Base-by-base conservation (phyloP, 768 basidiomycete genomes). In the Gymnopilus junonius region DNA sequence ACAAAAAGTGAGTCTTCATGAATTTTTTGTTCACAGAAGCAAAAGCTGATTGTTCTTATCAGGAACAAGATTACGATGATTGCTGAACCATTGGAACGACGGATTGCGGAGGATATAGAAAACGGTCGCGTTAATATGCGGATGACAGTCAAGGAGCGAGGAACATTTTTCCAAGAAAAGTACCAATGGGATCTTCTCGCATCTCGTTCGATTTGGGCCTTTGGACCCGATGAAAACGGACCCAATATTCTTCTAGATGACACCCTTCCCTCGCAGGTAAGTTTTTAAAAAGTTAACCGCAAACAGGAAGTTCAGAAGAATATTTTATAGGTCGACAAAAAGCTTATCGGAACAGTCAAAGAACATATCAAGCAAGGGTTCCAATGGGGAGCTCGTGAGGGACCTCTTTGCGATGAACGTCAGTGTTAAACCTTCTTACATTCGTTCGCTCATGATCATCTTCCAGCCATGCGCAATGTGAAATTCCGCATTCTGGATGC, bases 41-140 rank as follows among this genome's bases (percentile, higher is more conserved):
- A 25, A 46, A 45, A 4, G 10, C 23, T 71, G 58, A 58, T 57
- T 50, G 56, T 59, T 59, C 50, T 46, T 70, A 14, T 55, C 67
- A 99, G 97, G 82, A 99, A 99, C 82, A 93, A 93, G 71, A 84
- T 99, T 62, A 99, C 97, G 7, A 97, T 99, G 95, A 99, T 99
- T 67, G 95, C 97, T 23, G 97, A 99, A 74, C 97, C 97, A 1
- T 82, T 99, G 32, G 97, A 99, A 76, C 87, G 90, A 55, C 97
- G 97, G 15, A 87, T 99, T 66, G 94, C 97, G 1, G 95, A 98
- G 74, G 97, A 99, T 73, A 90, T 99, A 69, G 97, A 99, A 75
- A 85, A 89, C 10, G 96, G 97, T 20, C 87, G 89, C 50, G 92
- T 99, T 59, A 92, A 90, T 61, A 97, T 99, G 87, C 88, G 91